phyloP scores from a whole-genome alignment of 2,329 filamentous ascomycete genomes.

The Hirsutella thompsonii region DNA sequence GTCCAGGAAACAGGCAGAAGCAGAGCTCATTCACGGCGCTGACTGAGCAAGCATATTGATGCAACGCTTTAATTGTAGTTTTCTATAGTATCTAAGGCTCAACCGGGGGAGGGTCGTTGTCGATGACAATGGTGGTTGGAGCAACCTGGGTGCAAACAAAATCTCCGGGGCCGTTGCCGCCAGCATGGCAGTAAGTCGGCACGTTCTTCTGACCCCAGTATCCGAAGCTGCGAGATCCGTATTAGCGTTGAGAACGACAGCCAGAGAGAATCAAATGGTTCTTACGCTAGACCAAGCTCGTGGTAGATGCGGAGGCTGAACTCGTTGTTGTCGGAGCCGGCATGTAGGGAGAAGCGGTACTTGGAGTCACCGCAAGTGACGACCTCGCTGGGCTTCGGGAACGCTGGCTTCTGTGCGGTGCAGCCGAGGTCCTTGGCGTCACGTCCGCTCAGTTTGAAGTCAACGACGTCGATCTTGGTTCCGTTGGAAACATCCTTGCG shows the following conservation, averaged over 20 bases:
- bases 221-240: slow-evolving; percentile 4
- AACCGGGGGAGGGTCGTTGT: slow-evolving; percentile 2
- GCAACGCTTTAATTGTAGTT: too few species aligned
- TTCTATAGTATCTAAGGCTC: not conserved
- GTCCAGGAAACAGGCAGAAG: too few species aligned
- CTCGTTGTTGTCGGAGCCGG: slow-evolving; percentile 5
- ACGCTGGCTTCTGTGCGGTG: slow-evolving; percentile 3
- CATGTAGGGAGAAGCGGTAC: slow-evolving; percentile 15
- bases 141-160: slow-evolving; percentile 9
- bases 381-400: slow-evolving; percentile 9
- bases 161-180: slow-evolving; percentile 6
- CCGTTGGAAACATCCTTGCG: slow-evolving; percentile 7
- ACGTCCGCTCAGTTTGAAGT: slow-evolving; percentile 10
- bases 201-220: slow-evolving; percentile 9
- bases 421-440: slow-evolving; percentile 8
- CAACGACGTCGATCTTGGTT: slow-evolving; percentile 6
- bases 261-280: not conserved
- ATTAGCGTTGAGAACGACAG: not conserved
- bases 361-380: slow-evolving; percentile 13
- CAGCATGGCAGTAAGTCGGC: slow-evolving; percentile 9
- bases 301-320: slow-evolving; percentile 12
- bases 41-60: too few species aligned
- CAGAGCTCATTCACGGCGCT: too few species aligned
- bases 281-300: slow-evolving; percentile 11
- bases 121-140: slow-evolving; percentile 9